Conservation (phyloP, 2,329 filamentous ascomycete species). For the Aureobasidium sp. region DNA sequence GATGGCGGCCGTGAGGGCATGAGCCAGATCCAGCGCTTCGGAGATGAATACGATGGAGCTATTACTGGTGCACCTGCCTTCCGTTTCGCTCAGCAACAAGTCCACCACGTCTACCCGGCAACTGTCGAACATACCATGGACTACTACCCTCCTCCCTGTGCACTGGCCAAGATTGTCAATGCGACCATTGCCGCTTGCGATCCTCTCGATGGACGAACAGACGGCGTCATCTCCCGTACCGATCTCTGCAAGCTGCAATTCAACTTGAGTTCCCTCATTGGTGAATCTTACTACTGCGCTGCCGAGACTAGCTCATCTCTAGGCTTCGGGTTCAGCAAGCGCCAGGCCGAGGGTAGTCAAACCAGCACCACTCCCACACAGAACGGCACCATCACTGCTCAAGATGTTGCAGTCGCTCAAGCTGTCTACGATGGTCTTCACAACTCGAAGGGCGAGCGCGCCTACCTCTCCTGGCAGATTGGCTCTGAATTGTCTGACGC, state of each 20-base stretch:
- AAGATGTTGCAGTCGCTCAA: constrained; percentile 30
- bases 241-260: constrained; percentile 43
- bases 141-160: constrained; percentile 40
- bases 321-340: constrained; percentile 5
- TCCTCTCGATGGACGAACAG: constrained; percentile 46
- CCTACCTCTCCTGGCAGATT: constrained; percentile 35
- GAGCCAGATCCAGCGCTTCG: constrained; percentile 47
- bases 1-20: constrained; percentile 46
- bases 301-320: constrained; percentile 22
- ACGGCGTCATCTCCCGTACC: constrained; percentile 47
- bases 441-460: constrained; percentile 33
- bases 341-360: not conserved
- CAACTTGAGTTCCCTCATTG: constrained; percentile 41
- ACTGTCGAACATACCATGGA: constrained; percentile 34
- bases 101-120: constrained; percentile 36
- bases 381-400: constrained; percentile 28
- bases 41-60: constrained; percentile 42
- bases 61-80: constrained; percentile 43
- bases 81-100: constrained; percentile 40
- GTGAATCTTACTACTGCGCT: constrained; percentile 40
- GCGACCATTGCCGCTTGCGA: constrained; percentile 50
- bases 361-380: constrained; percentile 23
- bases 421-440: constrained; percentile 35
- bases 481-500: constrained; percentile 30
- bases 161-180: constrained; percentile 47